Conservation (phyloP, 1,284 basidiomycete species). For the Pseudozyma pruni region DNA sequence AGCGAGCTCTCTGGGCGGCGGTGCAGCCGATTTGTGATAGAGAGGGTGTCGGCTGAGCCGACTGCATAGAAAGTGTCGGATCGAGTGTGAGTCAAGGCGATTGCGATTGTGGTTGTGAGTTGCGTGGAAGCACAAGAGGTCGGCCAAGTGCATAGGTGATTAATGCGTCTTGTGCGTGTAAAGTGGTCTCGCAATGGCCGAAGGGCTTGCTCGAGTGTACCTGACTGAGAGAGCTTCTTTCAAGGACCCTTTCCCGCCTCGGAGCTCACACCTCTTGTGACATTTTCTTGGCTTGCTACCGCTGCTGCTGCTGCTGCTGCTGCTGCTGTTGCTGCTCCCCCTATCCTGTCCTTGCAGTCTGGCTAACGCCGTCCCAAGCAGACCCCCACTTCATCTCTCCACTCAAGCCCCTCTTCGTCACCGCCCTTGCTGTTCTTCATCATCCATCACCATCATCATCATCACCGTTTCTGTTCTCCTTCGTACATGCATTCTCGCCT, state of each 20-base stretch:
- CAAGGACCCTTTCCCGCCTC: slow-evolving; percentile 8
- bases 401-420: not conserved
- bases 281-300: not conserved
- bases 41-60: too few relatives aligned
- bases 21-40: too few relatives aligned
- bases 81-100: too few relatives aligned
- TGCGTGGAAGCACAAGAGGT: too few relatives aligned
- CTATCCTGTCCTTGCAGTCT: not conserved
- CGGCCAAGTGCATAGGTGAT: too few relatives aligned
- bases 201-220: not conserved
- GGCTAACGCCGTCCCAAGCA: too few relatives aligned
- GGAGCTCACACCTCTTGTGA: slow-evolving; percentile 3
- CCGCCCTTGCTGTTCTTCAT: not conserved
- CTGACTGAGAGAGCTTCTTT: not conserved
- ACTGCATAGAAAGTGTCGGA: too few relatives aligned
- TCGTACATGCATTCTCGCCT: not conserved
- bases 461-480: not conserved
- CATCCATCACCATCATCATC: slow-evolving; percentile 2
- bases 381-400: too few relatives aligned
- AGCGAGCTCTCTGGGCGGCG: too few relatives aligned
- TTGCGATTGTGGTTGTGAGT: too few relatives aligned
- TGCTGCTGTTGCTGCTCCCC: not conserved
- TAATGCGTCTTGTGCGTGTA: slow-evolving; percentile 3
- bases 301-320: too few relatives aligned
- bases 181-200: slow-evolving; percentile 7